A percentile compares a stretch with the other conserved stretches of the same genome.
Conservation (phyloP, 768 basidiomycete species). For the Fibroporia radiculosa region DNA sequence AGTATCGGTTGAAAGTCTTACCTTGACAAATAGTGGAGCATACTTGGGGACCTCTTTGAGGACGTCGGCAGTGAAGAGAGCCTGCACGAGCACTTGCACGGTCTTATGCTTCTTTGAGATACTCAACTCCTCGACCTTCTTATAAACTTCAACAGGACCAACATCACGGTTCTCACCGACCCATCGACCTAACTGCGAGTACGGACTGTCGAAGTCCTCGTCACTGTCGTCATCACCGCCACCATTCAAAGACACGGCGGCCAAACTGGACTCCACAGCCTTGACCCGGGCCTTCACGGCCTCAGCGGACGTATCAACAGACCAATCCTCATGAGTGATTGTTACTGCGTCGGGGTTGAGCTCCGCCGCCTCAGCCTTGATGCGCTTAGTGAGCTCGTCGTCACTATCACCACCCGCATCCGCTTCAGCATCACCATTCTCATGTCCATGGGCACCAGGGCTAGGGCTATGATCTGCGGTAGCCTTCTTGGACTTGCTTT, state of each 20-base stretch:
- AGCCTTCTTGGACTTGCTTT: slow-evolving; percentile 48
- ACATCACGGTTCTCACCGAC: slow-evolving; percentile 61
- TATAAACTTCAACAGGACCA: slow-evolving; percentile 63
- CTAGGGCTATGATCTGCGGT: slow-evolving; percentile 38
- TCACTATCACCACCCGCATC: slow-evolving; percentile 63
- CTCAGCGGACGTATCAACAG: slow-evolving; percentile 84
- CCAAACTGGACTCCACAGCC: slow-evolving; percentile 54
- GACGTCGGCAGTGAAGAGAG: slow-evolving; percentile 72
- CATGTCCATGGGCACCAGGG: slow-evolving; percentile 27
- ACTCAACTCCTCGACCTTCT: slow-evolving; percentile 85
- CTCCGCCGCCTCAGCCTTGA: slow-evolving; percentile 83
- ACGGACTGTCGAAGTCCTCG: slow-evolving; percentile 82
- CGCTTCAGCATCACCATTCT: slow-evolving; percentile 31
- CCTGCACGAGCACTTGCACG: slow-evolving; percentile 73
- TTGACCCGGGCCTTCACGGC: slow-evolving; percentile 81
- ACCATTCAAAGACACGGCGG: slow-evolving; percentile 37
- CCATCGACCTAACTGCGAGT: slow-evolving; percentile 78
- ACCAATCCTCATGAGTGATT: slow-evolving; percentile 75
- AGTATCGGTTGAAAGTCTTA: slow-evolving; percentile 26
- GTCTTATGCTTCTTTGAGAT: slow-evolving; percentile 95
- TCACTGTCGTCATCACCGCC: slow-evolving; percentile 86
- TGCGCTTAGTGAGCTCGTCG: slow-evolving; percentile 83
- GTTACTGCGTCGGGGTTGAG: slow-evolving; percentile 50
- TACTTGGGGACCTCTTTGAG: slow-evolving; percentile 58
- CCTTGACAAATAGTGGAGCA: slow-evolving; percentile 69